Base-by-base conservation (phyloP, 306 rosid genomes). In the Glycine tomentella region DNA sequence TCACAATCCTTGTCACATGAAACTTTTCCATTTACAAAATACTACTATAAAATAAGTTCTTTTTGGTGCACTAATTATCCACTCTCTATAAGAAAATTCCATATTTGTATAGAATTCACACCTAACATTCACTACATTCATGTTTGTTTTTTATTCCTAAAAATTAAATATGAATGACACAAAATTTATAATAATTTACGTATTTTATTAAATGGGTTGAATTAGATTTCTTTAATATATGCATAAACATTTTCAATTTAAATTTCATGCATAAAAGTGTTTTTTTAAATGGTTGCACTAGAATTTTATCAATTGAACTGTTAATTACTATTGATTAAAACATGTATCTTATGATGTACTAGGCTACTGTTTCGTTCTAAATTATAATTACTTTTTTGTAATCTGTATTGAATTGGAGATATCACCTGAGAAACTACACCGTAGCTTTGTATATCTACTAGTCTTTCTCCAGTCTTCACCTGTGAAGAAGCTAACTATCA, bases 401-500 rank as follows among this genome's bases (percentile, higher is more conserved):
- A 44, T 68, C 4, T 44, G 53, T 15, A 17, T 68, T 45, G 55
- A 17, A 17, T 17, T 42, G 0, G 45, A 61, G 9, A 49, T 25
- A 56, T 67, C 81, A 81, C 85, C 76, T 81, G 81, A 67, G 55
- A 75, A 66, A 75, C 42, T 44, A 74, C 4, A n/a, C 2, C 13
- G 16, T 74, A 17, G 10, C 12, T 25, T 44, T 12, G 31, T 25
- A 25, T 38, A 38, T 38, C 44, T 38, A 38, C 4, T 63, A 53
- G 33, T 17, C 42, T 42, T 0, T 17, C 45, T 31, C 14, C 38
- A 2, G 46, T 51, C 50, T 40, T 42, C 9, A 44, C 1, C 33
- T 34, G 48, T 69, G 72, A 57, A 42, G 72, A 42, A 34, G 49
- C 75, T 68, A 82, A 2, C 31, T 25, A 25, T 25, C 40, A 36